Conservation (phyloP, 2,329 filamentous ascomycete genomes). For the Pseudogymnoascus sp. region DNA sequence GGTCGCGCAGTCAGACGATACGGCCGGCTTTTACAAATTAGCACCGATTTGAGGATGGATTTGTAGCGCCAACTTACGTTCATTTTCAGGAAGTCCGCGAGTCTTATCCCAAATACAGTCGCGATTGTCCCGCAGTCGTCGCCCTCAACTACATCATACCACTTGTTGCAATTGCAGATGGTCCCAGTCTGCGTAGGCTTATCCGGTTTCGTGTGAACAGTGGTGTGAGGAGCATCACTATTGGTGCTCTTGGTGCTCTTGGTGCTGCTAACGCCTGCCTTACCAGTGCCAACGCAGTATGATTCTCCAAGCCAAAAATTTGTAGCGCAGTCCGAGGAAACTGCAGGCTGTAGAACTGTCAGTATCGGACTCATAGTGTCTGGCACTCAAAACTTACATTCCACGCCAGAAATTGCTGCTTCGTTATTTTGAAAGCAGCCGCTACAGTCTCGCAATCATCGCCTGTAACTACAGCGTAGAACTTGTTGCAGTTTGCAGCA, state of each 20-base stretch:
- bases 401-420: not conserved
- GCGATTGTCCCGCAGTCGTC: constrained; percentile 8
- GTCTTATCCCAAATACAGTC: not conserved
- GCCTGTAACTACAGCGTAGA: constrained; percentile 14
- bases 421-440: constrained; percentile 2
- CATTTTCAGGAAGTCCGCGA: constrained; percentile 9
- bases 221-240: constrained; percentile 4
- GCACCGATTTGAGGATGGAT: not conserved
- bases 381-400: not conserved
- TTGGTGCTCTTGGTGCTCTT: not conserved
- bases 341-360: not conserved
- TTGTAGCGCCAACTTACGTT: not conserved
- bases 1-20: constrained; percentile 22
- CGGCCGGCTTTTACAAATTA: constrained; percentile 22
- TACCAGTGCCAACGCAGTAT: constrained; percentile 23
- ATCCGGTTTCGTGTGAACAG: constrained; percentile 2
- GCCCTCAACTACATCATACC: constrained; percentile 10
- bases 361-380: not conserved
- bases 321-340: constrained; percentile 18
- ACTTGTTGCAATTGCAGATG: constrained; percentile 10
- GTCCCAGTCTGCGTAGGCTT: not conserved
- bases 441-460: constrained; percentile 18
- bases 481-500: constrained; percentile 11
- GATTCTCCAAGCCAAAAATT: constrained; percentile 22
- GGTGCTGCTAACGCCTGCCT: not conserved